These are phyloP conservation scores for Penicillium cataractarum DNA, from an alignment of 495 filamentous ascomycete species.

Conservation along the genomic window DNA sequence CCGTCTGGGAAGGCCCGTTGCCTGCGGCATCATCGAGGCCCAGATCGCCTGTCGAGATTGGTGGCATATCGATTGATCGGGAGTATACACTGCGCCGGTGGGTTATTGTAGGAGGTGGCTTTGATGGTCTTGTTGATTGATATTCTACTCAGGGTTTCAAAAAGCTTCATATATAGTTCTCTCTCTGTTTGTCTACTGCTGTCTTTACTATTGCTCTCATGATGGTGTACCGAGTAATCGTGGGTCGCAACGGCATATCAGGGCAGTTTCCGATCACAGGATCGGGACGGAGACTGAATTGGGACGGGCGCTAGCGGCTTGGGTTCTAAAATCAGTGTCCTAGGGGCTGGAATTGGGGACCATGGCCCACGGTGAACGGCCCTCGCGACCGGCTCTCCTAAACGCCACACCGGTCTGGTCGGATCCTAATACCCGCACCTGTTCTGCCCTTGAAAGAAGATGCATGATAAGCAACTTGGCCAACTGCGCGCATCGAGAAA, in stretches of 20 bases:
- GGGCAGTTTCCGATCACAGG: constrained; percentile 28
- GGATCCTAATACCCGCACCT: constrained; percentile 18
- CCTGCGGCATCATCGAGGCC: constrained; percentile 23
- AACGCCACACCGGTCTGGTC: constrained; percentile 24
- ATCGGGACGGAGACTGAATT: constrained; percentile 21
- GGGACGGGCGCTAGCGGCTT: neutral
- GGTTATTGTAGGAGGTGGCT: neutral
- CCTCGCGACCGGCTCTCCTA: constrained; percentile 15
- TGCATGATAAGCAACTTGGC: constrained; percentile 4
- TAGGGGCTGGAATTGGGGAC: neutral
- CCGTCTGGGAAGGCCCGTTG: neutral
- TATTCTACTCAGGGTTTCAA: neutral
- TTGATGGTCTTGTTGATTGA: neutral
- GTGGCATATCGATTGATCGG: constrained; percentile 11
- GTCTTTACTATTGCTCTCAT: constrained; percentile 9
- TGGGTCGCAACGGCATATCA: constrained; percentile 6
- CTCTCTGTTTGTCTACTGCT: constrained; percentile 1
- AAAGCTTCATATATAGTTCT: constrained; percentile 16
- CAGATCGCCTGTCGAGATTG: constrained; percentile 30
- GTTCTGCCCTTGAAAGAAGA: neutral
- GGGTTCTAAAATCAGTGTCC: neutral
- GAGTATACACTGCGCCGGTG: neutral
- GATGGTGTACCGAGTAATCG: constrained; percentile 1
- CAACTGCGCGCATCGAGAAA: too few species aligned
- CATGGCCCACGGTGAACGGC: constrained; percentile 19